Evolutionary conservation across 805 yeast species (phyloP).

Genomic region (Candida multigemmis): DNA sequence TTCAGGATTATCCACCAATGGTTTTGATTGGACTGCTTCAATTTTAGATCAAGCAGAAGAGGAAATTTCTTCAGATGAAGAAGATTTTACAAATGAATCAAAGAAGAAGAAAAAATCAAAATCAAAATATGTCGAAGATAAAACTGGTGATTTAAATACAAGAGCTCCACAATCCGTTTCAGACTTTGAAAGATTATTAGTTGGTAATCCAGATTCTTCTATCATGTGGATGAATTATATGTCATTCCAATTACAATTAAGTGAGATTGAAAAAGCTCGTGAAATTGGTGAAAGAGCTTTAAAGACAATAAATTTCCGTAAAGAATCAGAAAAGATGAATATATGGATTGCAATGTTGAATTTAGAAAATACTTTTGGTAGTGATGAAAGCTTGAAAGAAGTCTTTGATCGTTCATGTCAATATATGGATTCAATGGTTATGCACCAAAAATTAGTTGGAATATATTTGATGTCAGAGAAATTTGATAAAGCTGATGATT

Average conservation of each 20-base stretch:
- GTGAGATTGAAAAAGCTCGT: constrained; percentile 91
- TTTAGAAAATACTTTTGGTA: constrained; percentile 90
- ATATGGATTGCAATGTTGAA: constrained; percentile 94
- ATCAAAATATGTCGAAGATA: constrained; percentile 55
- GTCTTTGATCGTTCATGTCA: constrained; percentile 79
- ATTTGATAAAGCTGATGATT: constrained; percentile 54
- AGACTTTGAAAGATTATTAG: constrained; percentile 86
- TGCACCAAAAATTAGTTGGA: constrained; percentile 72
- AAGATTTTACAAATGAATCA: constrained; percentile 48
- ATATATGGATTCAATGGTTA: constrained; percentile 79
- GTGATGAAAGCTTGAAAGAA: constrained; percentile 70
- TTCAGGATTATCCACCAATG: constrained; percentile 68
- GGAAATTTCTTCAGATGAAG: constrained; percentile 43
- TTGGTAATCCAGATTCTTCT: constrained; percentile 92
- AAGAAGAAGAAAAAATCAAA: constrained; percentile 35
- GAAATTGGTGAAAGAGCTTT: constrained; percentile 90
- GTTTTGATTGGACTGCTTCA: constrained; percentile 95
- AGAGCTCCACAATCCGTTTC: constrained; percentile 85
- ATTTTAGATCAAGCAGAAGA: constrained; percentile 73
- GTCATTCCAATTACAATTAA: constrained; percentile 93
- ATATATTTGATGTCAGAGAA: constrained; percentile 73
- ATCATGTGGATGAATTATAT: constrained; percentile 95
- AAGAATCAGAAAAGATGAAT: constrained; percentile 86
- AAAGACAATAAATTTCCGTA: constrained; percentile 81
- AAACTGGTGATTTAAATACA: constrained; percentile 74